These are phyloP conservation scores for Phytophthora uliginosa DNA, from an alignment of 352 stramenopile genomes.

Conservation along the genomic window DNA sequence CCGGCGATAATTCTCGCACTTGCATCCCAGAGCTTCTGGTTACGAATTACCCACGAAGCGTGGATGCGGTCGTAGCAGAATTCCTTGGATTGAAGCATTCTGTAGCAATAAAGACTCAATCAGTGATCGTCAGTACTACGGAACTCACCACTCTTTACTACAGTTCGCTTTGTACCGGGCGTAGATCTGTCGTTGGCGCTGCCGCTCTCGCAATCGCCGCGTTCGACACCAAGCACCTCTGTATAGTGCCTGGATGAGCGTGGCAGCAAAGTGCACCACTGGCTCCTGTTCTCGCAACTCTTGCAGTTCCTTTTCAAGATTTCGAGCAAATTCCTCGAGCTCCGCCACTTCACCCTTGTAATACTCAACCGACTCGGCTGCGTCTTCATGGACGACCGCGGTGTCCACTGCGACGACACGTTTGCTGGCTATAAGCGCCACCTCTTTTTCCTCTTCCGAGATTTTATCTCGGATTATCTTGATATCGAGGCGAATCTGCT, in stretches of 20 bases:
- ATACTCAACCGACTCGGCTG: slow-evolving; percentile 38
- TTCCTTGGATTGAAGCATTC: slow-evolving; percentile 46
- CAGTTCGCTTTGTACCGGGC: slow-evolving; percentile 11
- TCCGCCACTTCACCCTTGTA: slow-evolving; percentile 43
- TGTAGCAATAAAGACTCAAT: neutral
- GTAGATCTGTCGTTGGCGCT: slow-evolving; percentile 15
- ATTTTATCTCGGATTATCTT: slow-evolving; percentile 21
- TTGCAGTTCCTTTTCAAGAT: slow-evolving; percentile 20
- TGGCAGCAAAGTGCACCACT: slow-evolving; percentile 38
- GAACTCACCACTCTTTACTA: neutral
- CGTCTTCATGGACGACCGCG: slow-evolving; percentile 43
- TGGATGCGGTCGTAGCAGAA: slow-evolving; percentile 60
- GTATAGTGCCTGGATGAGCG: slow-evolving; percentile 46
- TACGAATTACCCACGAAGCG: slow-evolving; percentile 24
- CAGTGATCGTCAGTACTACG: neutral
- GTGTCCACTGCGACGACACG: slow-evolving; percentile 40
- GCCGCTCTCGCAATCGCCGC: slow-evolving; percentile 11
- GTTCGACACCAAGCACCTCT: slow-evolving; percentile 25
- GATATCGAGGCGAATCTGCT: slow-evolving; percentile 29
- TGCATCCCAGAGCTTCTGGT: slow-evolving; percentile 25
- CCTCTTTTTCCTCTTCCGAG: slow-evolving; percentile 21
- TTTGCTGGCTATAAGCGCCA: slow-evolving; percentile 24
- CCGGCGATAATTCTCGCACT: slow-evolving; percentile 32
- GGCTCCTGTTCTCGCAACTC: slow-evolving; percentile 29
- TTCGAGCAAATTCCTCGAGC: slow-evolving; percentile 10